Conservation (phyloP, 108 stramenopile genomes). For the Fragilaria radians region DNA sequence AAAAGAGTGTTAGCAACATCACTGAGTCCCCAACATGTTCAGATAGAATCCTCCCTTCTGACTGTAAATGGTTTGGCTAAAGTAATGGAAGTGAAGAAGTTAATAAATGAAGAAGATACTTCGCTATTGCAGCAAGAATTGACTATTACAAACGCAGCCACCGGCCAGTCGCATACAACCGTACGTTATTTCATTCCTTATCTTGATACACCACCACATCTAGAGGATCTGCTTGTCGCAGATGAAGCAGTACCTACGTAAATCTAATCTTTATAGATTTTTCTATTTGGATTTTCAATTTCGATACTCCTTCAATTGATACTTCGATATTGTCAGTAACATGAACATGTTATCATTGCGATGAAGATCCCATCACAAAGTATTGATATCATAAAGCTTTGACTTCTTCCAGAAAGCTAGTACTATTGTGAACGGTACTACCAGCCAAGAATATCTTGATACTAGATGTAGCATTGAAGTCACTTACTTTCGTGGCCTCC, state of each 20-base stretch:
- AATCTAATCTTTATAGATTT: no score
- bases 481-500: constrained; percentile 87
- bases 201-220: constrained; percentile 14
- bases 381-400: constrained; percentile 35
- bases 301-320: no score
- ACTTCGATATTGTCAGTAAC: no score
- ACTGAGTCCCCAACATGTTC: constrained; percentile 43
- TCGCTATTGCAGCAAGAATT: constrained; percentile 61
- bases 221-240: not conserved
- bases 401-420: constrained; percentile 92
- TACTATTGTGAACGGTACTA: constrained; percentile 93
- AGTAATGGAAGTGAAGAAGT: constrained; percentile 55
- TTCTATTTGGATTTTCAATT: no score
- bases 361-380: no score
- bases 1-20: constrained; percentile 63
- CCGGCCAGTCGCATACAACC: constrained; percentile 53
- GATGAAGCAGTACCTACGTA: no score
- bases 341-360: no score
- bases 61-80: constrained; percentile 79
- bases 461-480: constrained; percentile 70
- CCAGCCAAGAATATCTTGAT: constrained; percentile 84
- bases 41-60: constrained; percentile 54
- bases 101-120: constrained; percentile 11
- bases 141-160: constrained; percentile 59
- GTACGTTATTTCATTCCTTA: constrained; percentile 67